Conservation (phyloP, 2,329 filamentous ascomycete species). For the Nigrospora sphaerica region DNA sequence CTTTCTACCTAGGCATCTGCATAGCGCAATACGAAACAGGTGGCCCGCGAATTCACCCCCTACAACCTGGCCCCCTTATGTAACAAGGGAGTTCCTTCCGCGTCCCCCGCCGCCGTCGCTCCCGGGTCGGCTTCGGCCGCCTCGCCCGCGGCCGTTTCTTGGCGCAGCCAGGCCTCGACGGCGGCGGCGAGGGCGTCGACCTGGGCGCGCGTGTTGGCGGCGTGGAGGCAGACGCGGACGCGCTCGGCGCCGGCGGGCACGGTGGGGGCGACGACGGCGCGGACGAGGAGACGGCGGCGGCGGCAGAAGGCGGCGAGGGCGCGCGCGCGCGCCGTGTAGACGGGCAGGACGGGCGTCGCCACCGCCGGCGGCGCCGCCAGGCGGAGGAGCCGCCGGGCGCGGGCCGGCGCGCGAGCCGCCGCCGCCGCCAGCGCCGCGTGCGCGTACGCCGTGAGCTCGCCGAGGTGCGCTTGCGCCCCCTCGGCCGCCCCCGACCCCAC, state of each 20-base stretch:
- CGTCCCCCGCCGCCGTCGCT: too few relatives aligned
- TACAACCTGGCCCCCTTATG: too few relatives aligned
- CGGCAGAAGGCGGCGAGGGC: constrained; percentile 48
- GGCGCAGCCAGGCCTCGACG: constrained; percentile 21
- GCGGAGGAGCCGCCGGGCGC: too few relatives aligned
- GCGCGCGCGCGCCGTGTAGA: constrained; percentile 44
- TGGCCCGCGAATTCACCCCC: too few relatives aligned
- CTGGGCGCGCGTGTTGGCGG: constrained; percentile 46
- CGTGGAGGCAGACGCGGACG: constrained; percentile 52
- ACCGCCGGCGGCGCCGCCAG: constrained; percentile 18
- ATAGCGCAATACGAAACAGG: too few relatives aligned
- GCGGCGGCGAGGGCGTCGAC: constrained; percentile 40
- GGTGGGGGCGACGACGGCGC: constrained; percentile 53
- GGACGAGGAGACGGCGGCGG: constrained; percentile 41
- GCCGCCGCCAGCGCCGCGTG: too few relatives aligned
- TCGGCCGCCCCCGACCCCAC: constrained; percentile 16
- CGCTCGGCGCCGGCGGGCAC: constrained; percentile 49
- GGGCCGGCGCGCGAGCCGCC: too few relatives aligned
- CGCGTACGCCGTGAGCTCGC: background rate
- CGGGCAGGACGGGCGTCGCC: constrained; percentile 48
- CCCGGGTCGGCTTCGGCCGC: too few relatives aligned
- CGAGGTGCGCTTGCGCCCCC: background rate
- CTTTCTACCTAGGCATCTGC: too few relatives aligned
- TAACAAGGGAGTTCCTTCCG: too few relatives aligned
- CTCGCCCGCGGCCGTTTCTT: too few relatives aligned